phyloP scores from a whole-genome alignment of 768 basidiomycete genomes.

The Russula brevipes region DNA sequence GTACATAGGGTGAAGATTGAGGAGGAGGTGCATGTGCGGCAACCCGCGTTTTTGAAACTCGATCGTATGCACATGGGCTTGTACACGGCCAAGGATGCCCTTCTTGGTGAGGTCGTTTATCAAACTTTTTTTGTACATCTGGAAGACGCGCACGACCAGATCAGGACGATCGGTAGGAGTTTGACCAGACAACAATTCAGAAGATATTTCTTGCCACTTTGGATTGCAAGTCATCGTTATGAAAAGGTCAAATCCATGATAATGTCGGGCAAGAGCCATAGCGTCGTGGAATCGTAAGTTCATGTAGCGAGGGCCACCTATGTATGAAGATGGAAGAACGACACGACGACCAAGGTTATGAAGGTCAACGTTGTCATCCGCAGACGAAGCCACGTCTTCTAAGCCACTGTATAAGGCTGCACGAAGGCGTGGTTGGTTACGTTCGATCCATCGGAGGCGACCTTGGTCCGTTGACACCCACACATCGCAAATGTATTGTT shows the following conservation, averaged over 20 bases:
- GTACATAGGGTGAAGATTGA: background rate
- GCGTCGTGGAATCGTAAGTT: constrained; percentile 41
- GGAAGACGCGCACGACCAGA: constrained; percentile 43
- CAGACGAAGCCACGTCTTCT: background rate
- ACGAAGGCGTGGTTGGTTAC: too few relatives aligned
- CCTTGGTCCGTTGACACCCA: background rate
- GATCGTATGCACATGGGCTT: constrained; percentile 27
- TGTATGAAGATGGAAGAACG: constrained; percentile 41
- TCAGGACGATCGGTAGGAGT: constrained; percentile 42
- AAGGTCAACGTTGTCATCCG: constrained; percentile 28
- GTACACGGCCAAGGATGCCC: constrained; percentile 39
- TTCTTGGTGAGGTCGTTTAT: constrained; percentile 33
- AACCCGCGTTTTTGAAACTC: constrained; percentile 48
- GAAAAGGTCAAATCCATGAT: constrained; percentile 41
- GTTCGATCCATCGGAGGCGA: constrained; percentile 31
- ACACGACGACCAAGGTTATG: constrained; percentile 32
- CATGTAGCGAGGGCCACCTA: constrained; percentile 41
- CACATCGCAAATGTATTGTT: background rate
- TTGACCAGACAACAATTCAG: constrained; percentile 25
- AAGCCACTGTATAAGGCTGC: background rate
- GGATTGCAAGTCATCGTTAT: background rate
- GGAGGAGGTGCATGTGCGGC: constrained; percentile 49
- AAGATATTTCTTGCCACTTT: background rate
- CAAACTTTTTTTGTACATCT: constrained; percentile 33
- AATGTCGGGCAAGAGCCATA: constrained; percentile 40